Evolutionary conservation across 345 rosid species (phyloP).

Genomic region (Syzygium aromaticum): DNA sequence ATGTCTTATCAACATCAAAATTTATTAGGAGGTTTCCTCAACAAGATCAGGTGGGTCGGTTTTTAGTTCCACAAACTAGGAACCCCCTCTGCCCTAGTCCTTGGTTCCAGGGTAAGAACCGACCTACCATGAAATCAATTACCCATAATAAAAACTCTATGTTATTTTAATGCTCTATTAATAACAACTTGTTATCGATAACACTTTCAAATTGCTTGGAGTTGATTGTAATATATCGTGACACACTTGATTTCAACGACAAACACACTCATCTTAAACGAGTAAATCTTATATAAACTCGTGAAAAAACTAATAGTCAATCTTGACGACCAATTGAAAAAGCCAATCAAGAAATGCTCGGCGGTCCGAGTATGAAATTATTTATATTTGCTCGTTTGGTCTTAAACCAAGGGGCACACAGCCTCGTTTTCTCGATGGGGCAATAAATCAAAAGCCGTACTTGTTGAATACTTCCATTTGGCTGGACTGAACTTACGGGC

Average conservation of each 20-base stretch:
- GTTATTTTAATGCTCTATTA: too few species aligned
- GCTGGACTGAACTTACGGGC: background rate
- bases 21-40: too few species aligned
- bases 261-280: background rate
- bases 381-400: background rate
- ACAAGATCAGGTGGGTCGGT: too few species aligned
- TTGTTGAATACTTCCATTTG: background rate
- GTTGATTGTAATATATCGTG: background rate
- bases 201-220: background rate
- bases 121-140: too few species aligned
- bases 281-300: background rate
- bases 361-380: background rate
- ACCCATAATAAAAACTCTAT: too few species aligned
- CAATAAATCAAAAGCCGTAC: background rate
- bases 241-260: background rate
- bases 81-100: too few species aligned
- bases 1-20: too few species aligned
- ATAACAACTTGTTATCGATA: background rate
- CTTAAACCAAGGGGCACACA: background rate
- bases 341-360: background rate
- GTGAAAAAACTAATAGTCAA: background rate
- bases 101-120: too few species aligned
- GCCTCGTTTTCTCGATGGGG: background rate
- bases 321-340: background rate
- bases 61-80: too few species aligned